These are phyloP conservation scores for Conticribra guillardii DNA, from an alignment of 108 stramenopile species.

Conservation along the genomic window DNA sequence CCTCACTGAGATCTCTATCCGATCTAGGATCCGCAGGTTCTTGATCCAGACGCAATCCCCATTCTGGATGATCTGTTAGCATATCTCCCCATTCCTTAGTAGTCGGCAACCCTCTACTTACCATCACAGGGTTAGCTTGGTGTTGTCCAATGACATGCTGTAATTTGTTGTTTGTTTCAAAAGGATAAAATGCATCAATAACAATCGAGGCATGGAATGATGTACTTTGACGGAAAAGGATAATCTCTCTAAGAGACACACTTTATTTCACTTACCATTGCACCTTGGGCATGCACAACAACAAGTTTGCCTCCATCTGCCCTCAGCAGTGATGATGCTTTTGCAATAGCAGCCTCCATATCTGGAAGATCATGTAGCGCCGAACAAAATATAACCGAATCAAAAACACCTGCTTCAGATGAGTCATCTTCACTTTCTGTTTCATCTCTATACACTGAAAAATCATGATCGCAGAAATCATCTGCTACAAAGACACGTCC, in stretches of 20 bases:
- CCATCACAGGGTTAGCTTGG: conserved; percentile 68
- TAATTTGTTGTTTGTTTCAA: not conserved
- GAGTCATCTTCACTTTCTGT: conserved; percentile 1
- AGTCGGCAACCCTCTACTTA: conserved; percentile 67
- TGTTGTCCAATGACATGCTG: conserved; percentile 63
- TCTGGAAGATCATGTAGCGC: conserved; percentile 76
- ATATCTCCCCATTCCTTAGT: conserved; percentile 55
- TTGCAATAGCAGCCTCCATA: conserved; percentile 46
- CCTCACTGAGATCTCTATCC: conserved; percentile 39
- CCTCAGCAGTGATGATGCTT: conserved; percentile 50
- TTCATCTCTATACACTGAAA: conserved; percentile 30
- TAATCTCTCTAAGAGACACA: too few species aligned
- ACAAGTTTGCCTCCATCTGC: conserved; percentile 49
- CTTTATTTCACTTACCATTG: conserved; percentile 16
- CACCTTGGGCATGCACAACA: conserved; percentile 76
- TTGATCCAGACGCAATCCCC: conserved; percentile 27
- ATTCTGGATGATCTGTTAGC: conserved; percentile 26
- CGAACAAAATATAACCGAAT: conserved; percentile 72
- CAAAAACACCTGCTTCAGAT: conserved; percentile 34
- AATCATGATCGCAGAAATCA: conserved; percentile 60
- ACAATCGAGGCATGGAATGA: too few species aligned
- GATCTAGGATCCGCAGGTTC: conserved; percentile 47
- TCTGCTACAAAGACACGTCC: conserved; percentile 42
- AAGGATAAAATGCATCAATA: too few species aligned
- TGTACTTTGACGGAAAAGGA: too few species aligned